Conservation (phyloP, 805 yeast species). For the Jamesozyma spencerorum region DNA sequence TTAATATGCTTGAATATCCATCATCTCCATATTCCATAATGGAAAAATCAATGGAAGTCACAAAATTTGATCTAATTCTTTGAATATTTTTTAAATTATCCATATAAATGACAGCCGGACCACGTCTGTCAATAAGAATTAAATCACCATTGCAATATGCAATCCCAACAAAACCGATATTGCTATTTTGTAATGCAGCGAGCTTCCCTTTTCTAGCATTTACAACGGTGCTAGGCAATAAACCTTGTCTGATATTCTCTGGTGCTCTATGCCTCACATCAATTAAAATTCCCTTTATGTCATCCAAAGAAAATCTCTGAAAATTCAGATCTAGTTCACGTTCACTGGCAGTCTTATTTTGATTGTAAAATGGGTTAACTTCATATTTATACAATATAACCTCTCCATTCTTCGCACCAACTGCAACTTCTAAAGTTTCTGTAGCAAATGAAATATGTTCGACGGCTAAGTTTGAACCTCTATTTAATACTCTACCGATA, state of each 20-base stretch:
- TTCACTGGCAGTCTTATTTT: constrained; percentile 14
- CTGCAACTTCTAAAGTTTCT: constrained; percentile 65
- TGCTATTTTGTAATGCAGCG: constrained; percentile 55
- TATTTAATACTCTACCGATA: constrained; percentile 40
- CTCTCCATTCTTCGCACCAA: constrained; percentile 60
- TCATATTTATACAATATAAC: constrained; percentile 69
- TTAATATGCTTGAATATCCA: constrained; percentile 57
- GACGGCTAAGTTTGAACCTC: constrained; percentile 39
- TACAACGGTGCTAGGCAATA: constrained; percentile 45
- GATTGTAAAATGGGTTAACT: constrained; percentile 37
- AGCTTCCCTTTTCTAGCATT: constrained; percentile 41
- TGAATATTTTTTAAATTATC: constrained; percentile 27
- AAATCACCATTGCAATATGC: constrained; percentile 72
- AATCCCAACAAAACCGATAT: constrained; percentile 75
- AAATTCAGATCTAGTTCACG: constrained; percentile 17
- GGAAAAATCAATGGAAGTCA: constrained; percentile 63
- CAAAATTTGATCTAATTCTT: constrained; percentile 22
- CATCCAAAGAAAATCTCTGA: constrained; percentile 20
- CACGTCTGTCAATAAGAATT: constrained; percentile 67
- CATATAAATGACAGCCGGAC: constrained; percentile 58
- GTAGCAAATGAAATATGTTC: constrained; percentile 63
- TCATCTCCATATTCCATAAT: constrained; percentile 62
- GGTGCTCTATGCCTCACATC: constrained; percentile 51
- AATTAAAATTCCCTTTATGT: constrained; percentile 23
- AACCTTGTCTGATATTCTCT: constrained; percentile 44